Evolutionary conservation across 352 stramenopile genomes (phyloP).

Genomic region (Plasmopara viticola): DNA sequence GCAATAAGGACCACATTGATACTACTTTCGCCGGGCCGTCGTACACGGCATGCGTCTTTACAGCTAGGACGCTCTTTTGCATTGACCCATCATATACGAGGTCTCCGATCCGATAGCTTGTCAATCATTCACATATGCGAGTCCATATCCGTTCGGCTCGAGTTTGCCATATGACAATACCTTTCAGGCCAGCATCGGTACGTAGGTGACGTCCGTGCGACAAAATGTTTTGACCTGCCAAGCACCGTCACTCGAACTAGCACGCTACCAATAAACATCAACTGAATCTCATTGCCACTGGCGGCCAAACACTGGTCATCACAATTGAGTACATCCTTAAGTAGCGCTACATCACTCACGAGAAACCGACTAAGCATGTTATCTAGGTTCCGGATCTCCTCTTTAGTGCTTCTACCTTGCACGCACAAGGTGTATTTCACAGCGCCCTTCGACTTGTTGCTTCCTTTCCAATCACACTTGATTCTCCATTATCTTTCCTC

Average conservation of each 20-base stretch:
- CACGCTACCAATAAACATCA: neutral
- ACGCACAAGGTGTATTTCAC: neutral
- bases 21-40: neutral
- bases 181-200: neutral
- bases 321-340: neutral
- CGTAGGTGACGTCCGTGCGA: neutral
- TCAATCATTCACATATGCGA: neutral
- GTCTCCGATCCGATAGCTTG: neutral
- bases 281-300: neutral
- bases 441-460: constrained; percentile 5
- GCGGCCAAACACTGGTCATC: neutral
- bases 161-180: neutral
- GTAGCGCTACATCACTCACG: neutral
- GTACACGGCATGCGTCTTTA: neutral
- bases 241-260: neutral
- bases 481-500: too few relatives aligned
- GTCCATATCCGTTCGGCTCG: neutral
- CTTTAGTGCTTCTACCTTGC: too few relatives aligned
- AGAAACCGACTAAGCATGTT: too few relatives aligned
- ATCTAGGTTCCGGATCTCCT: too few relatives aligned
- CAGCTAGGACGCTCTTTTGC: neutral
- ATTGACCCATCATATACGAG: neutral
- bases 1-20: too few relatives aligned
- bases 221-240: neutral
- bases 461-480: neutral